A percentile compares a stretch with the other conserved stretches of the same genome.
These are phyloP conservation scores for Brassica rapa DNA, from an alignment of 345 rosid species.

Conservation along the genomic window DNA sequence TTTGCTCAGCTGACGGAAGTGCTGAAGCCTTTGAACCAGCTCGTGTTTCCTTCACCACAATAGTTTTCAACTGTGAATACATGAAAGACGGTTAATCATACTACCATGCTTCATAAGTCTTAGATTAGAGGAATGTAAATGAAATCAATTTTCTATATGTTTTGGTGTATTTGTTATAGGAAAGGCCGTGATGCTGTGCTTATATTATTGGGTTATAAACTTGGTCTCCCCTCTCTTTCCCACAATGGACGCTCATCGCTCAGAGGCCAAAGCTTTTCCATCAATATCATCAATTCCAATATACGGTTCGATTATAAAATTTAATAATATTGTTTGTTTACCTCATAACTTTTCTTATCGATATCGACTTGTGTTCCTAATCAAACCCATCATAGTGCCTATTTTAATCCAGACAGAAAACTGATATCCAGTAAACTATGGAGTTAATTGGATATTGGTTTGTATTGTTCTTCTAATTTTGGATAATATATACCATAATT, in stretches of 20 bases:
- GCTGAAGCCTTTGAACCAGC: slow-evolving; percentile 77
- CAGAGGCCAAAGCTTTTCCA: not conserved
- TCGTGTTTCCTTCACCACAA: slow-evolving; percentile 53
- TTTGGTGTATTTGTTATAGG: too few relatives aligned
- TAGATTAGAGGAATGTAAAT: too few relatives aligned
- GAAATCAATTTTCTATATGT: too few relatives aligned
- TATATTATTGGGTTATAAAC: too few relatives aligned
- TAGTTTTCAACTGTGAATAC: slow-evolving; percentile 22
- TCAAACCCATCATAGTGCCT: not conserved
- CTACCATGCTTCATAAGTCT: too few relatives aligned
- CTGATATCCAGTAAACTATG: not conserved
- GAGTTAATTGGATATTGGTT: not conserved
- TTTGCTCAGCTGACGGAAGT: slow-evolving; percentile 75
- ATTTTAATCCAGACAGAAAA: not conserved
- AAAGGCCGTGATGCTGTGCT: too few relatives aligned
- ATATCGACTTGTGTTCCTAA: not conserved
- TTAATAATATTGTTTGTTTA: not conserved
- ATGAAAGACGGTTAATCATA: too few relatives aligned
- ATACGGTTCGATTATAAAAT: not conserved
- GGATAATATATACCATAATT: not conserved
- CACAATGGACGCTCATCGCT: not conserved
- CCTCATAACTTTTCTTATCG: not conserved
- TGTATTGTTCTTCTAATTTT: not conserved
- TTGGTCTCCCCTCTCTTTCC: too few relatives aligned
- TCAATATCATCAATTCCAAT: not conserved